A percentile compares a stretch with the other conserved stretches of the same genome.
Conservation (phyloP, 2,329 filamentous ascomycete genomes). For the Macrophomina phaseolina region DNA sequence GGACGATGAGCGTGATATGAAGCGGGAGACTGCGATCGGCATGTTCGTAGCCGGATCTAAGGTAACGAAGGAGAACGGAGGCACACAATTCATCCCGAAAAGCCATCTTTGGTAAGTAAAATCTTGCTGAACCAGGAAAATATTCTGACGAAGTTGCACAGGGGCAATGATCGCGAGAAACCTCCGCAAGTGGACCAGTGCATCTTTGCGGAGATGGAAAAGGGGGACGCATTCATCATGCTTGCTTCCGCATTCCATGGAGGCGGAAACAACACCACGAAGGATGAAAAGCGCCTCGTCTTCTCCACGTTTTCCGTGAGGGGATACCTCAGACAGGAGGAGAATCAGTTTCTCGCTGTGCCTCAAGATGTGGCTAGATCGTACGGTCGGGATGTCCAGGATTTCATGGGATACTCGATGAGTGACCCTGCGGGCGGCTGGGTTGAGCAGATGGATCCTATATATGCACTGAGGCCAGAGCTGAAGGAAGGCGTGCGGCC, state of each 20-base stretch:
- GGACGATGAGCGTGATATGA: constrained; percentile 10
- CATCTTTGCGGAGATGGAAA: constrained; percentile 29
- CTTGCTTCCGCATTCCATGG: constrained; percentile 29
- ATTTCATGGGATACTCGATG: constrained; percentile 33
- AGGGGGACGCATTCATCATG: constrained; percentile 32
- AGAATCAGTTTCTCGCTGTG: constrained; percentile 47
- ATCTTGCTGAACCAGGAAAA: background rate
- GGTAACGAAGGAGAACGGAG: constrained; percentile 21
- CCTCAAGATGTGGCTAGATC: constrained; percentile 34
- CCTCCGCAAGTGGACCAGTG: constrained; percentile 5
- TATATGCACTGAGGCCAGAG: constrained; percentile 29
- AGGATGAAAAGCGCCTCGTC: constrained; percentile 23
- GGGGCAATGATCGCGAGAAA: constrained; percentile 6
- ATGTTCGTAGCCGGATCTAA: constrained; percentile 19
- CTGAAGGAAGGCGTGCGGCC: constrained; percentile 19
- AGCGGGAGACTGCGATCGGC: constrained; percentile 14
- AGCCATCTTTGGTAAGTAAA: constrained; percentile 14
- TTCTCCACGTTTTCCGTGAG: constrained; percentile 19
- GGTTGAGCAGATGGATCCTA: constrained; percentile 30
- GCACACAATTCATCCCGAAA: constrained; percentile 16
- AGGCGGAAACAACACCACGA: constrained; percentile 26
- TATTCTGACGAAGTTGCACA: background rate
- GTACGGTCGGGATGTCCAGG: constrained; percentile 30
- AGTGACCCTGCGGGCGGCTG: constrained; percentile 31
- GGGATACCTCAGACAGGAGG: constrained; percentile 35